These are phyloP conservation scores for Aspergillus sojae DNA, from an alignment of 2,329 filamentous ascomycete species.

Conservation along the genomic window DNA sequence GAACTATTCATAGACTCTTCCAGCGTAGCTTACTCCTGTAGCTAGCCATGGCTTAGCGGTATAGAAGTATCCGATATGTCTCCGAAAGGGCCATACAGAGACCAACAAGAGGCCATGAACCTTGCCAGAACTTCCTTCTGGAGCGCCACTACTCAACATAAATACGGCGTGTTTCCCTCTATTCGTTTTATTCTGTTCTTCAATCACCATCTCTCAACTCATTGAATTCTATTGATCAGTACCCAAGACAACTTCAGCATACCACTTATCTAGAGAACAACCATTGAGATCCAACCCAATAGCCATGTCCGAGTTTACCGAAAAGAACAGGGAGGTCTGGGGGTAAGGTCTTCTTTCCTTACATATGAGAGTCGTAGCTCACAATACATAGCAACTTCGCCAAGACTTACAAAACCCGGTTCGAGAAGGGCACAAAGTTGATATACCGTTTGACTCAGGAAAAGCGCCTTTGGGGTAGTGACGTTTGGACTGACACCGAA, in stretches of 20 bases:
- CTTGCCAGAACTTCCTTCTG: neutral
- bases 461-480: constrained; percentile 63
- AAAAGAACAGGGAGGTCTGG: constrained; percentile 43
- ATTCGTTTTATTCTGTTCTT: neutral
- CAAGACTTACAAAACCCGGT: constrained; percentile 59
- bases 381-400: constrained; percentile 51
- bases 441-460: constrained; percentile 59
- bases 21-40: neutral
- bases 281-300: neutral
- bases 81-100: constrained; percentile 22
- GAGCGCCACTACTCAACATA: constrained; percentile 4
- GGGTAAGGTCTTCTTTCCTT: constrained; percentile 35
- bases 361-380: constrained; percentile 3
- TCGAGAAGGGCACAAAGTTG: constrained; percentile 55
- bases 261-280: neutral
- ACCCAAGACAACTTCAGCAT: neutral
- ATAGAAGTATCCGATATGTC: constrained; percentile 36
- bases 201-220: neutral
- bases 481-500: constrained; percentile 51
- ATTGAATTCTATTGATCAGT: neutral
- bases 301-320: constrained; percentile 38
- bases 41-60: neutral
- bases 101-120: neutral
- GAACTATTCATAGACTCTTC: neutral
- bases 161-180: constrained; percentile 4